These are phyloP conservation scores for Amanita jacksonii DNA, from an alignment of 768 basidiomycete genomes.

Conservation along the genomic window DNA sequence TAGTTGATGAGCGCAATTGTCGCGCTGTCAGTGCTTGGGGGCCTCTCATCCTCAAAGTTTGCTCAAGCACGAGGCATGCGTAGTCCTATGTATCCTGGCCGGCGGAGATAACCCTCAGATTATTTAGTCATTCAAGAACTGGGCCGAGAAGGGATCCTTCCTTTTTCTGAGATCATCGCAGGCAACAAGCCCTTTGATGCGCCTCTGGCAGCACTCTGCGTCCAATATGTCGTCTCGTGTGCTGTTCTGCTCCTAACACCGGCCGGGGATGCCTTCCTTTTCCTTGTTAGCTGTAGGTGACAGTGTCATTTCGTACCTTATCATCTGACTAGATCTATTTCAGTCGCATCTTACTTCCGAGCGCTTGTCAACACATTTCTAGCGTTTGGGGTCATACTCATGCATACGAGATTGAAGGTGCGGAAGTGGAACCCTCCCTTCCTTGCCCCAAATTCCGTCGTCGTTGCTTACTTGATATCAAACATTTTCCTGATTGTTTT, in stretches of 20 bases:
- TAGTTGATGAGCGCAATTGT: constrained; percentile 23
- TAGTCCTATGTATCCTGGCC: neutral
- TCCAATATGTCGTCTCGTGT: constrained; percentile 26
- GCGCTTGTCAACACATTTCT: constrained; percentile 12
- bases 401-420: constrained; percentile 23
- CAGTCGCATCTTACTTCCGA: constrained; percentile 4
- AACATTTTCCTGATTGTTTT: constrained; percentile 51
- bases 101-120: constrained; percentile 16
- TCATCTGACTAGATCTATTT: neutral
- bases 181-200: constrained; percentile 53
- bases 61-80: neutral
- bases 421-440: constrained; percentile 26
- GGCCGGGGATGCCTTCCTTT: constrained; percentile 58
- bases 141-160: constrained; percentile 53
- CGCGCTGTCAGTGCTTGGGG: constrained; percentile 50
- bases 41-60: constrained; percentile 40
- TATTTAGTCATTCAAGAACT: constrained; percentile 51
- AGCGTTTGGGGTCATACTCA: constrained; percentile 11
- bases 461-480: constrained; percentile 30
- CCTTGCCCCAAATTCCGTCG: constrained; percentile 10
- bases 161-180: constrained; percentile 50
- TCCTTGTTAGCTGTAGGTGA: constrained; percentile 35
- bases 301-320: constrained; percentile 1
- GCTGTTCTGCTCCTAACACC: constrained; percentile 35
- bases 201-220: constrained; percentile 45